Conservation (phyloP, 768 basidiomycete species). For the Exidia glandulosa region DNA sequence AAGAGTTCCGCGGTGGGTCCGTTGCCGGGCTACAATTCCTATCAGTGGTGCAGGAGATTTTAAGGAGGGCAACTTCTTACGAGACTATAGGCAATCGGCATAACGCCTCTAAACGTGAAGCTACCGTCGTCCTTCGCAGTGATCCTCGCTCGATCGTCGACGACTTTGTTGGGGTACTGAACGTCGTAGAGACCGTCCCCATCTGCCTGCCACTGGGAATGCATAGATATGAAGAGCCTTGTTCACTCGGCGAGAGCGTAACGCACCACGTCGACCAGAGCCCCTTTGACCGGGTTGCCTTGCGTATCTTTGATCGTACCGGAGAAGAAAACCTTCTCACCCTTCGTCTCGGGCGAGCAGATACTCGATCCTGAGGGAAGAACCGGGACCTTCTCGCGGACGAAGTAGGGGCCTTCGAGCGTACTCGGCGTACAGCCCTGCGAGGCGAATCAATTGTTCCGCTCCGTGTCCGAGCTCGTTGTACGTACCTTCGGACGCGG, state of each 20-base stretch:
- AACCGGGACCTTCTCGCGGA: conserved; percentile 20
- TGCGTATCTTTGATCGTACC: conserved; percentile 24
- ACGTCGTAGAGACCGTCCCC: conserved; percentile 28
- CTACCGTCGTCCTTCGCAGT: conserved; percentile 12
- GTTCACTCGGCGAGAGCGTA: neutral
- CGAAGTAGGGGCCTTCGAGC: conserved; percentile 24
- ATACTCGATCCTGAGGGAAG: conserved; percentile 18
- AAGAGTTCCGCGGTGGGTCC: neutral
- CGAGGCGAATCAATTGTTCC: too few relatives aligned
- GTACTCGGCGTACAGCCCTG: conserved; percentile 22
- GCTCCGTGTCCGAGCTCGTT: neutral
- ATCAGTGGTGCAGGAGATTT: neutral
- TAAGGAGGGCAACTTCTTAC: neutral
- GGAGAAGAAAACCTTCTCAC: conserved; percentile 25
- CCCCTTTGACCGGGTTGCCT: conserved; percentile 20
- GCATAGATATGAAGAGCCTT: neutral
- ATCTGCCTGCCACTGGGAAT: conserved; percentile 28
- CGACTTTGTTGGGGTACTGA: conserved; percentile 13
- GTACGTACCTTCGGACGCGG: conserved; percentile 20
- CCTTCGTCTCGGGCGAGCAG: conserved; percentile 15
- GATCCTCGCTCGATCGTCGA: conserved; percentile 20
- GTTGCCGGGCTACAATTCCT: neutral
- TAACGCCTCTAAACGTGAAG: neutral
- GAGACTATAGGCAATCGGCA: neutral
- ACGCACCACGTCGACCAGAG: conserved; percentile 24